phyloP scores from a whole-genome alignment of 805 yeast species.

The Kuraishia ogatae region DNA sequence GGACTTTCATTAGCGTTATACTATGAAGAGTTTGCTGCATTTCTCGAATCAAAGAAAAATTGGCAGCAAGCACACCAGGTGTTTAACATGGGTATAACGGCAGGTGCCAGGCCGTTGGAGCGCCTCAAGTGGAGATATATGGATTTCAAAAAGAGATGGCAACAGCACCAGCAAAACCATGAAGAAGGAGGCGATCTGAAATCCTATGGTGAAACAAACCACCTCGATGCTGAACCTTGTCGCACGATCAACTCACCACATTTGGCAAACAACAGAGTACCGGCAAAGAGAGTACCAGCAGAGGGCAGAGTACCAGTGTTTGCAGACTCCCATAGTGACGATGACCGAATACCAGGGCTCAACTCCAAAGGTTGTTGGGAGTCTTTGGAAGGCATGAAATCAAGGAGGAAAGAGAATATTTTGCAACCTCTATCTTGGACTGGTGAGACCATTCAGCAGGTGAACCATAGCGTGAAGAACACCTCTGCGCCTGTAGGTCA shows the following conservation, averaged over 20 bases:
- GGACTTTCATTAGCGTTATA: constrained; percentile 60
- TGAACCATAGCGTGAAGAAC: background rate
- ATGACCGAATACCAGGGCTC: background rate
- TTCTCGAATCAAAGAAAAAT: constrained; percentile 42
- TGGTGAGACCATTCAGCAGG: constrained; percentile 50
- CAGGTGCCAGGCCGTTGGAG: constrained; percentile 56
- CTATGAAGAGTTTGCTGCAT: constrained; percentile 73
- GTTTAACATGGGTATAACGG: constrained; percentile 46
- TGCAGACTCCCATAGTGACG: background rate
- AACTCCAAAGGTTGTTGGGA: background rate
- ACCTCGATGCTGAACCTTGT: background rate
- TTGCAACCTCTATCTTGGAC: constrained; percentile 48
- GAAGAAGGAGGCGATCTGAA: background rate
- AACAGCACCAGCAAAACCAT: constrained; percentile 5
- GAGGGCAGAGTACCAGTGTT: background rate
- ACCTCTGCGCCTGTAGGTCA: constrained; percentile 5
- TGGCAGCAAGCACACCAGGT: constrained; percentile 49
- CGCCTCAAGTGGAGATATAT: constrained; percentile 34
- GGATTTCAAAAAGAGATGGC: constrained; percentile 33
- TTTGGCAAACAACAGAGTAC: background rate
- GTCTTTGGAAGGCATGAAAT: background rate
- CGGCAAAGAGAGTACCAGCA: too few relatives aligned
- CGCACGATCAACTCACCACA: background rate
- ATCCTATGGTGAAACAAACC: background rate
- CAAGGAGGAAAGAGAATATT: constrained; percentile 39